Conservation (phyloP, 176 grass and related monocot genomes). For the Oryza meyeriana region DNA sequence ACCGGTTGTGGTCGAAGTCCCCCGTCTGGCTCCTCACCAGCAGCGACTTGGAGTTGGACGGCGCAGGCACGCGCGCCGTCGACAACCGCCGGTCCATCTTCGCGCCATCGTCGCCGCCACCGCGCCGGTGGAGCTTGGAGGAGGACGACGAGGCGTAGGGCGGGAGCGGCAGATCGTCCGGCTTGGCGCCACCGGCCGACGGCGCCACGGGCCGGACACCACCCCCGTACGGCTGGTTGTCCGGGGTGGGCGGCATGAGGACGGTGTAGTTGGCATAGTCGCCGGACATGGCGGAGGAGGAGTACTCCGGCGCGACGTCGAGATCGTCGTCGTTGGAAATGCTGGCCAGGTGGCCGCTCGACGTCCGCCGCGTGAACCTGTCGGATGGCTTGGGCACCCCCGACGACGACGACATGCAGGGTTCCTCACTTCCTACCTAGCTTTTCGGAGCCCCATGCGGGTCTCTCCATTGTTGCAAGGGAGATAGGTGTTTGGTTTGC, state of each 20-base stretch:
- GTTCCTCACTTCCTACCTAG: constrained; percentile 6
- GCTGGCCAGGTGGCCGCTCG: constrained; percentile 37
- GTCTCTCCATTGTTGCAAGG: constrained; percentile 7
- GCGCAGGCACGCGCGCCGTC: constrained; percentile 20
- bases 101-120: constrained; percentile 25
- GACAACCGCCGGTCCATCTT: constrained; percentile 57
- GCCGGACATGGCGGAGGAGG: constrained; percentile 35
- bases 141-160: neutral
- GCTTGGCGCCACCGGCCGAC: constrained; percentile 22
- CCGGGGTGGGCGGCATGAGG: constrained; percentile 85
- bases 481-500: constrained; percentile 2
- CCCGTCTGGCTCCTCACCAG: constrained; percentile 60
- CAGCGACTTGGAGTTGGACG: constrained; percentile 64
- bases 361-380: constrained; percentile 45
- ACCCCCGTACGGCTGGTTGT: constrained; percentile 61
- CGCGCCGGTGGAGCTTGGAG: constrained; percentile 39
- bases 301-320: constrained; percentile 30
- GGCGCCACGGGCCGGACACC: neutral
- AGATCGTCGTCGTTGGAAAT: constrained; percentile 50
- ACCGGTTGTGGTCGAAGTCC: constrained; percentile 87
- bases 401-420: constrained; percentile 24
- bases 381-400: constrained; percentile 42
- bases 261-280: constrained; percentile 80
- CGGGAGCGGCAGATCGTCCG: constrained; percentile 29
- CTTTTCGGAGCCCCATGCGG: constrained; percentile 13